Percentiles rank a stretch among this genome's conserved stretches.
Evolutionary conservation across 352 stramenopile species (phyloP).

Genomic region (Pythium aristosporum): DNA sequence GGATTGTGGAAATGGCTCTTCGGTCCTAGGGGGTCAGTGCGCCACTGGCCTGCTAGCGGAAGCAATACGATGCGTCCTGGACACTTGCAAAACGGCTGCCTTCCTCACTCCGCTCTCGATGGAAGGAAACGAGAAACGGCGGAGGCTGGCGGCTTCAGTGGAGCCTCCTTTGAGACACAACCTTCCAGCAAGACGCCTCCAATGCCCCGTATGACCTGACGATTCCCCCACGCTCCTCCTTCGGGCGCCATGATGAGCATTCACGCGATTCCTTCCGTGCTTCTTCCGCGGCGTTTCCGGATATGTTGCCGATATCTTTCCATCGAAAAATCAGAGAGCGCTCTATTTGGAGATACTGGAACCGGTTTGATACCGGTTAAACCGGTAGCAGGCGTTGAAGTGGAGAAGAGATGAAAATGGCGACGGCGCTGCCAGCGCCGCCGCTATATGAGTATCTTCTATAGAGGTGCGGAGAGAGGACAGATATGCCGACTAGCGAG

Average conservation of each 20-base stretch:
- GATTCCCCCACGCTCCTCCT: no score
- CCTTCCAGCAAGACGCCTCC: no score
- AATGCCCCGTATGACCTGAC: not conserved
- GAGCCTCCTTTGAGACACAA: not conserved
- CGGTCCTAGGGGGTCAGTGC: not conserved
- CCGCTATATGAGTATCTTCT: not conserved
- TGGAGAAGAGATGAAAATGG: not conserved
- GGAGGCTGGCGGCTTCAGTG: not conserved
- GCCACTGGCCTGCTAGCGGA: not conserved
- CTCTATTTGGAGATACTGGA: not conserved
- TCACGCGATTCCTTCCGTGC: slow-evolving; percentile 12
- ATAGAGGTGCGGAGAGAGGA: not conserved
- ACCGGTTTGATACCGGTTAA: slow-evolving; percentile 11
- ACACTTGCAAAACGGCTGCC: not conserved
- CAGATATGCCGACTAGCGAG: slow-evolving; percentile 12
- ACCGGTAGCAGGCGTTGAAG: slow-evolving; percentile 14
- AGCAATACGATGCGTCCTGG: not conserved
- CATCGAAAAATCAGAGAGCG: not conserved
- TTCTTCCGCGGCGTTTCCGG: slow-evolving; percentile 6
- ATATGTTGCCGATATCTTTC: not conserved
- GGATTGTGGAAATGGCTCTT: slow-evolving; percentile 1
- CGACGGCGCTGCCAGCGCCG: not conserved
- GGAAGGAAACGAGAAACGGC: not conserved
- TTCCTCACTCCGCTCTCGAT: not conserved
- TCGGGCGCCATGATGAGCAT: not conserved